Base-by-base conservation (phyloP, 768 basidiomycete species). In the Trametes gibbosa region DNA sequence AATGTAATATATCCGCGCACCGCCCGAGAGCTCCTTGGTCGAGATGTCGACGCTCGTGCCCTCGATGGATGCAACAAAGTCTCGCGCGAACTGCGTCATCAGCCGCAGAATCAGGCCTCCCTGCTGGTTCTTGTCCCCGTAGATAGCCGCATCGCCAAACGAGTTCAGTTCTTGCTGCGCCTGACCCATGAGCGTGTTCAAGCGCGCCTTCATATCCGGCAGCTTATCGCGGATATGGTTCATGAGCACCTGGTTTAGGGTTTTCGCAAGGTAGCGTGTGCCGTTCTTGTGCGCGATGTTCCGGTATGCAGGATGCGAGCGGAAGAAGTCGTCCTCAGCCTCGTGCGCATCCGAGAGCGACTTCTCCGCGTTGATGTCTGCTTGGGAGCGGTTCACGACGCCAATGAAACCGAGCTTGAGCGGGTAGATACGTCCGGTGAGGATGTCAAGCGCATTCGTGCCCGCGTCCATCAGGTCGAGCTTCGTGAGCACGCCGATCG, bases 381-480 rank as follows among this genome's bases (percentile, higher is more conserved):
- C 94, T 72, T 99, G 97, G 66, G 92, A 95, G 56, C 97, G 87
- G 70, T 97, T 97, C 58, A 99, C 97, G 13, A 98, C 90, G 19
- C 97, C 97, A 63, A 98, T 95, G 74, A 99, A 99, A 45, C 97
- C 97, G 12, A 99, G 83, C 73, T 98, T 98, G 62, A 99, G 84
- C 32, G 97, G 97, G 74, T 99, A 99, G 43, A 98, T 91, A 59
- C 96, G 89, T 40, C 97, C 97, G 0, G 93, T 98, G 37, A 98
- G 82, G 64, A 98, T 87, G 73, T 99, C 96, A 35, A 95, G 77
- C 21, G 97, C 97, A 72, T 99, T 98, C 35, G 97, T 99, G 27
- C 97, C 97, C 6, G 95, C 95, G 68, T 98, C 97, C 97, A 99
- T 99, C 46, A 99, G 82, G 75, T 99, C 97, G 34, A 98, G 84